phyloP scores from a whole-genome alignment of 331 rosid species.

The Arachis monticola region DNA sequence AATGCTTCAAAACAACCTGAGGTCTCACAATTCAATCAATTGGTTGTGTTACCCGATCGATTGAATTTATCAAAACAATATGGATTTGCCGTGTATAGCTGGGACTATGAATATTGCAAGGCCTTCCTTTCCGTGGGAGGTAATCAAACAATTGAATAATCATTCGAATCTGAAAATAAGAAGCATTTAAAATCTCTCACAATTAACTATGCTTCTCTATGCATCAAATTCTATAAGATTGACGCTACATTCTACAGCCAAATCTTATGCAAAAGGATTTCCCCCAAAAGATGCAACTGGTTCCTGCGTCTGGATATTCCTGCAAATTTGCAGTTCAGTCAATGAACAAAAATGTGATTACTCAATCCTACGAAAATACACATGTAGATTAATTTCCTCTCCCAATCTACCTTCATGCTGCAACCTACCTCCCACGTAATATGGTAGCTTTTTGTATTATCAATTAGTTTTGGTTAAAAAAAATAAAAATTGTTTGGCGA shows the following conservation, averaged over 20 bases:
- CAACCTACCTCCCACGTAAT: slow-evolving; percentile 6
- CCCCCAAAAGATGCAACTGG: slow-evolving; percentile 45
- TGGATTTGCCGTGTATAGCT: neutral
- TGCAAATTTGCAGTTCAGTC: slow-evolving; percentile 36
- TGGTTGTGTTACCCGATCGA: no score
- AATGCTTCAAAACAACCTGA: no score
- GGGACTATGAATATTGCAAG: slow-evolving; percentile 16
- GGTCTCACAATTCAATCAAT: no score
- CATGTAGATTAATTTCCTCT: neutral
- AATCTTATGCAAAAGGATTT: slow-evolving; percentile 44
- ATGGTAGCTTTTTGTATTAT: neutral
- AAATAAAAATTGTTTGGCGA: neutral
- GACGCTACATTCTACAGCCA: neutral
- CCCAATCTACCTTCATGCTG: slow-evolving; percentile 12
- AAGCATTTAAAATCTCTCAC: neutral
- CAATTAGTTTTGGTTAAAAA: neutral
- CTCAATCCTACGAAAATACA: neutral
- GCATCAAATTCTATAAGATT: neutral
- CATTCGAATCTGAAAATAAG: slow-evolving; percentile 9
- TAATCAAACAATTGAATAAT: neutral
- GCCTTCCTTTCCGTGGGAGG: slow-evolving; percentile 15
- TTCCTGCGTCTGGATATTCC: slow-evolving; percentile 41
- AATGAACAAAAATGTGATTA: neutral
- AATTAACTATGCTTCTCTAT: neutral
- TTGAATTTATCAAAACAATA: no score